Conservation (phyloP, 2,329 filamentous ascomycete species). For the Cytospora leucostoma region DNA sequence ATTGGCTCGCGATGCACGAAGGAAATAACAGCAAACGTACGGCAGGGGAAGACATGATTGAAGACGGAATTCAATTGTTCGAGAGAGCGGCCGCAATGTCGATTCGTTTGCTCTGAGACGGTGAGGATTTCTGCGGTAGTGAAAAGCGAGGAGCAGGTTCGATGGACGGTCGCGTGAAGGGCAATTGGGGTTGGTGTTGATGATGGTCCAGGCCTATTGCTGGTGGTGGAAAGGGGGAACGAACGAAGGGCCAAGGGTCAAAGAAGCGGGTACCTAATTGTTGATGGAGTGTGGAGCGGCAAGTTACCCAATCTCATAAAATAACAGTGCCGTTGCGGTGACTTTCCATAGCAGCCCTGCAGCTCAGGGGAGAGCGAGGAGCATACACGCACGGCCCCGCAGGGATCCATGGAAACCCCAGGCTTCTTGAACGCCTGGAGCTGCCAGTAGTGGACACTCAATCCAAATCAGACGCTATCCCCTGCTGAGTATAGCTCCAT, state of each 20-base stretch:
- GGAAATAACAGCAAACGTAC: slow-evolving; percentile 29
- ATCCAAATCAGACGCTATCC: neutral
- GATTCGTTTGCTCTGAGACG: slow-evolving; percentile 12
- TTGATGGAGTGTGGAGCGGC: slow-evolving; percentile 23
- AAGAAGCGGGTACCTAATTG: slow-evolving; percentile 14
- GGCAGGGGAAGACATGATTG: slow-evolving; percentile 34
- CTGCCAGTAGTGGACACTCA: neutral
- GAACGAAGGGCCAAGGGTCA: slow-evolving; percentile 24
- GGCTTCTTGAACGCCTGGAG: neutral
- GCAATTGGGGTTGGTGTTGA: slow-evolving; percentile 17
- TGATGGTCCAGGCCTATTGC: slow-evolving; percentile 23
- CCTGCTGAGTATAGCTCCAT: neutral
- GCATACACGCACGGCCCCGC: neutral
- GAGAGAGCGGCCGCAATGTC: slow-evolving; percentile 3
- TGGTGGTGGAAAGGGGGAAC: slow-evolving; percentile 27
- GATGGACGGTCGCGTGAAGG: slow-evolving; percentile 17
- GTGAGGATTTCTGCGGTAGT: slow-evolving; percentile 29
- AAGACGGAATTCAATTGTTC: slow-evolving; percentile 13
- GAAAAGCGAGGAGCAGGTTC: slow-evolving; percentile 13
- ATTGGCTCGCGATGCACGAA: slow-evolving; percentile 21
- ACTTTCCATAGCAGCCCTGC: slow-evolving; percentile 17
- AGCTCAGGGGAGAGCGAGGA: neutral
- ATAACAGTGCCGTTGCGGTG: slow-evolving; percentile 14
- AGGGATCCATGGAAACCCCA: neutral
- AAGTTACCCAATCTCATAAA: slow-evolving; percentile 26